Evolutionary conservation across 257 asterid genomes (phyloP), one percentile per base, ranked within the genome.

Genomic region (Thymus mandschuricus): DNA sequence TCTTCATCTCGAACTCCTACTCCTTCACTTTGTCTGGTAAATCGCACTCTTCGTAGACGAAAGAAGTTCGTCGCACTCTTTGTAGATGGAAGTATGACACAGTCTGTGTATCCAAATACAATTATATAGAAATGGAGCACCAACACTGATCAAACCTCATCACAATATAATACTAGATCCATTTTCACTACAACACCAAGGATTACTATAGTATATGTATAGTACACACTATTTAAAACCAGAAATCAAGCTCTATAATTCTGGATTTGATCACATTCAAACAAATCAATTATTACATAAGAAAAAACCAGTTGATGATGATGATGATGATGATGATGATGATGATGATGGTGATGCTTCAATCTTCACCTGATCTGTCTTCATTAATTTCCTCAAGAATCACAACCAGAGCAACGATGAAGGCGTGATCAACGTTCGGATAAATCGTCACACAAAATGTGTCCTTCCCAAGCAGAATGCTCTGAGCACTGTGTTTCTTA

Each of bases 381-480:
- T 77, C 80, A 46, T 90, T 87, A 40, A 93, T 90, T 60, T 93
- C 96, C 72, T 86, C 88, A 21, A 90, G 96, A 49, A 93, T 87
- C 51, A 86, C 92, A 28, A 93, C 78, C 4, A 93, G 87, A 5
- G 96, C 86, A 54, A 80, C 88, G 4, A 93, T 75, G 80, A 93
- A 93, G 64, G 97, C 98, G 66, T 88, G 86, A 76, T 93, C 97
- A 10, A 90, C 89, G 49, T 90, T 82, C 1, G 97, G 90, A 77
- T 83, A 84, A 44, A 90, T 92, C 1, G 96, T 86, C 76, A 88
- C 94, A 15, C 85, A 82, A 60, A 86, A 90, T 2, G 81, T 85
- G 40, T 88, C 96, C 70, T 88, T 90, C 38, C 93, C 98, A 2
- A 86, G 81, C n/a, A 88, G 46, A 45, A 86, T 46, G 30, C 96